These are phyloP conservation scores for Xylaria digitata DNA, from an alignment of 2,329 filamentous ascomycete species.

Conservation along the genomic window DNA sequence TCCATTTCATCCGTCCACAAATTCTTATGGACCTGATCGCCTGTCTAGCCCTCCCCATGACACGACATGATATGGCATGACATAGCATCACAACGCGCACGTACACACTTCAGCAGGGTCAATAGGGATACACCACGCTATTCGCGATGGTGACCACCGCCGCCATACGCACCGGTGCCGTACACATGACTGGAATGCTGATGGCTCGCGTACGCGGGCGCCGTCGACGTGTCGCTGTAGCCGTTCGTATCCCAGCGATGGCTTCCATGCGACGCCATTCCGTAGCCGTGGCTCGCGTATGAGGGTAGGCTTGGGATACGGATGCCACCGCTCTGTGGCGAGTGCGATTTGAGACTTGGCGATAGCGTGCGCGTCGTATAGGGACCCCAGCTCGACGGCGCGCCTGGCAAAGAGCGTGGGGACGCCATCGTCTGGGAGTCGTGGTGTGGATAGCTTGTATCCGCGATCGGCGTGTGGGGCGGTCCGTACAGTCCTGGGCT, in stretches of 20 bases:
- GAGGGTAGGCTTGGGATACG: constrained; percentile 53
- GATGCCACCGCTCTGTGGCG: constrained; percentile 51
- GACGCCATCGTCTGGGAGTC: constrained; percentile 64
- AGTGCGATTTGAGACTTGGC: constrained; percentile 54
- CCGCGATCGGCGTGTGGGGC: constrained; percentile 54
- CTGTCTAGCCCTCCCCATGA: not conserved
- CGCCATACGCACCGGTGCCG: constrained; percentile 55
- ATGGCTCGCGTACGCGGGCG: constrained; percentile 47
- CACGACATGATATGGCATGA: not conserved
- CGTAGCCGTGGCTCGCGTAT: constrained; percentile 54
- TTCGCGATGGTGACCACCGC: constrained; percentile 58
- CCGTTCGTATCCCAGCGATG: constrained; percentile 50
- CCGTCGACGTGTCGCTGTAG: constrained; percentile 45
- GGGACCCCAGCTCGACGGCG: constrained; percentile 60
- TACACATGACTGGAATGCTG: constrained; percentile 57
- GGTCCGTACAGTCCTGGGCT: constrained; percentile 50
- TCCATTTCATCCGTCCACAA: not conserved
- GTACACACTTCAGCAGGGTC: too few species aligned
- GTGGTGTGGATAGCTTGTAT: constrained; percentile 54
- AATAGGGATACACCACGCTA: constrained; percentile 3
- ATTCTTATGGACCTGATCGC: not conserved
- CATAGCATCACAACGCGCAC: not conserved
- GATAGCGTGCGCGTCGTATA: constrained; percentile 62
- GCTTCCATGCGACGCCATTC: constrained; percentile 48
- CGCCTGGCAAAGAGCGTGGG: constrained; percentile 63